Evolutionary conservation across 2,329 filamentous ascomycete species (phyloP), one percentile per base, ranked within the genome.

Genomic region (Fusarium nelsonii): DNA sequence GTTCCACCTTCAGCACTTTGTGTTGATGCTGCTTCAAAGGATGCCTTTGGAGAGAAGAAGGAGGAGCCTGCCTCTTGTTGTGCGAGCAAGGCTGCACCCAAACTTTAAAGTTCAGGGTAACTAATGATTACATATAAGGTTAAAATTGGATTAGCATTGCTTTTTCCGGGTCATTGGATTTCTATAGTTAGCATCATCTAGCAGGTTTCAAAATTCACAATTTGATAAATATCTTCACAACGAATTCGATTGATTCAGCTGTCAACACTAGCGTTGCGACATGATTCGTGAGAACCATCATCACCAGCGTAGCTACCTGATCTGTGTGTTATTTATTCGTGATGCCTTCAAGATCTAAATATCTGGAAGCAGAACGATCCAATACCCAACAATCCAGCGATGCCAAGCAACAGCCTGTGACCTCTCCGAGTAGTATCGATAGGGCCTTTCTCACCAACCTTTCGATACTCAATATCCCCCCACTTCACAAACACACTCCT

Each of bases 1-100:
- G 91, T 97, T 26, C 91, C 91, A 58, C 92, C 93, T 10, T 75
- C 73, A 12, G 73, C 71, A 6, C 37, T 73, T 4, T 74, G 68
- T 30, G 71, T 74, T 23, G 73, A 75, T 45, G 60, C 55, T 23
- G 68, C 51, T 4, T 73, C 70, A 0, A 61, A 65, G 46, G 53
- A 75, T 51, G 73, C 73, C 14, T 75, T 75, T 32, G 30, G 43
- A 1, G 33, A 44, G 43, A 70, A 73, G 57, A 57, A 71, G 50
- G 59, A 70, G 5, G 56, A 70, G 45, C 32, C 65, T 15, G 33
- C 50, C 4, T 74, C 73, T 34, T 74, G 73, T 54, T 74, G 73
- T 40, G 69, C 71, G 2, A 30, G 53, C 23, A 71, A 71, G 65
- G 50, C 56, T 2, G 36, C 36, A 4, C 68, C 68, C 11, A 61